Evolutionary conservation across 1,284 basidiomycete species (phyloP), one percentile per base, ranked within the genome.

Genomic region (Moesziomyces sp.): DNA sequence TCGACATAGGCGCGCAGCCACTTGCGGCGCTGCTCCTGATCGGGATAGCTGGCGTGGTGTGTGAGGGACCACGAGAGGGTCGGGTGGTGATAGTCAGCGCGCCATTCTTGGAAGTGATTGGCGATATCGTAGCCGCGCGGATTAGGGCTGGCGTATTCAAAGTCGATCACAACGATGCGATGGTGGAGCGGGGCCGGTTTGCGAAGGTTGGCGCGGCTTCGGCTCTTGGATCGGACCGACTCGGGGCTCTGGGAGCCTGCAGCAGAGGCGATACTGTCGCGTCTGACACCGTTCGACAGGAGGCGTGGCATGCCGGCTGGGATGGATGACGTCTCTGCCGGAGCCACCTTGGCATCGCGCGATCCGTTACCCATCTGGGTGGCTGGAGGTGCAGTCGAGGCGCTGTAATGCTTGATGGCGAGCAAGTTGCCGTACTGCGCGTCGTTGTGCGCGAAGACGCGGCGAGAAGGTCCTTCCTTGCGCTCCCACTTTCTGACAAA

Each of bases 1-100:
- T 82, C 77, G 13, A 81, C 82, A 50, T 83, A 83, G 13, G 82
- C 81, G 13, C 74, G 69, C 8, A 83, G 75, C 82, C 82, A 83
- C 35, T 76, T 72, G 35, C 72, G 68, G 28, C 80, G 72, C 56
- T 82, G 74, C 21, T 70, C 58, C 30, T 59, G 55, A 23, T 69
- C 71, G 0, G 82, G 82, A 58, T 80, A 83, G 24, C 73, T 62
- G 45, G 73, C 78, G 46, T 81, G 77, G 52, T 69, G 67, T 16
- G 58, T 67, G 50, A 80, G 52, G 5, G 74, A 76, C 82, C 82
- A 83, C 7, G 74, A 72, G 4, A 71, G 57, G 3, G 68, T 72
- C 3, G 68, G 64, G 26, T 79, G 73, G 28, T 81, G 67, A 44
- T 83, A 83, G 58, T 83, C 76, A 1, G 79, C 70, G 8, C 81